Conservation (phyloP, 345 rosid species). For the Gossypium thurberi region DNA sequence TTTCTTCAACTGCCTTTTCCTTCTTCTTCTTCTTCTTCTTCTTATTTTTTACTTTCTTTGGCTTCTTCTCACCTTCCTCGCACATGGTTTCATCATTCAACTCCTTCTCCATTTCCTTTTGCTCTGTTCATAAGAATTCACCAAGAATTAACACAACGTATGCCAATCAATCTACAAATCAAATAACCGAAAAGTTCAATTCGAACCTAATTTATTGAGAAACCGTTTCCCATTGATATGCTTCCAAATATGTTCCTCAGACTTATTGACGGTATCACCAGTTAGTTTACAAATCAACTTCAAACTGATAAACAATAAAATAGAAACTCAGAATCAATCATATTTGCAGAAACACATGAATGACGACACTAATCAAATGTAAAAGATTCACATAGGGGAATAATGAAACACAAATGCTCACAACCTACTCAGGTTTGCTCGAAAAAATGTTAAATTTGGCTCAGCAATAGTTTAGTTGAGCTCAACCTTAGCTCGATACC, state of each 20-base stretch:
- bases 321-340: not conserved
- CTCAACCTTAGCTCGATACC: not conserved
- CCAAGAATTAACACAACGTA: not conserved
- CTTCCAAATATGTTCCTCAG: slow-evolving; percentile 91
- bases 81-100: slow-evolving; percentile 15
- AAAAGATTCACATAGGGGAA: not conserved
- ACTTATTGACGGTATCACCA: slow-evolving; percentile 76
- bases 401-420: not conserved
- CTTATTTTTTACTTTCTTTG: slow-evolving; percentile 11
- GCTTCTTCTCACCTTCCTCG: slow-evolving; percentile 22
- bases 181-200: not conserved
- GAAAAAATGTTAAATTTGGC: not conserved
- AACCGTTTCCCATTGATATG: slow-evolving; percentile 77
- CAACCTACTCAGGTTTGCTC: not conserved
- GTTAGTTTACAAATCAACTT: slow-evolving; percentile 83
- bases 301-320: slow-evolving; percentile 41
- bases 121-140: slow-evolving; percentile 43
- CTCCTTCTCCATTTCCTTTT: slow-evolving; percentile 43
- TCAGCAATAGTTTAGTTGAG: not conserved
- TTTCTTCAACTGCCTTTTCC: slow-evolving; percentile 26
- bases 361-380: not conserved
- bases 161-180: not conserved
- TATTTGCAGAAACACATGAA: not conserved
- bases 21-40: slow-evolving; percentile 27
- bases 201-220: slow-evolving; percentile 70